Evolutionary conservation across 495 filamentous ascomycete genomes (phyloP).

Genomic region (Penicillium taxi): DNA sequence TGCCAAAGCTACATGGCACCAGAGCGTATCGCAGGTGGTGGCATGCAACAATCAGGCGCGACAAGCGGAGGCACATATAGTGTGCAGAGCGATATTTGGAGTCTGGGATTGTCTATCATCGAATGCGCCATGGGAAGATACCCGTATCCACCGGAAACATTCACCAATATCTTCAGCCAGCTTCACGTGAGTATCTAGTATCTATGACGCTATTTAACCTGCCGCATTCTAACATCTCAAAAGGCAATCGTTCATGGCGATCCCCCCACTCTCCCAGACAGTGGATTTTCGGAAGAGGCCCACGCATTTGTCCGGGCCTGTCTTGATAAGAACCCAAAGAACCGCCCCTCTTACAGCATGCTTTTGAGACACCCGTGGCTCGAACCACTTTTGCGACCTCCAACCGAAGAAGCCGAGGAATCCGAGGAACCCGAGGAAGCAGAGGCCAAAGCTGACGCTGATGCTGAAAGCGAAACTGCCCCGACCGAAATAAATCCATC

Average conservation of each 20-base stretch:
- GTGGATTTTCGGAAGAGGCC: constrained; percentile 70
- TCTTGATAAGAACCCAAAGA: constrained; percentile 84
- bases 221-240: constrained; percentile 12
- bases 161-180: constrained; percentile 97
- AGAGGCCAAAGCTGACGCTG: constrained; percentile 18
- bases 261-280: constrained; percentile 71
- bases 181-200: constrained; percentile 65
- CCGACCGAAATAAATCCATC: constrained; percentile 38
- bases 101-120: constrained; percentile 86
- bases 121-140: constrained; percentile 95
- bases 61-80: constrained; percentile 80
- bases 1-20: constrained; percentile 99
- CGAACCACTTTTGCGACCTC: constrained; percentile 68
- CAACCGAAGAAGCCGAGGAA: constrained; percentile 66
- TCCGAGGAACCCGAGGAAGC: constrained; percentile 62
- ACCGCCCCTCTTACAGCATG: constrained; percentile 84
- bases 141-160: constrained; percentile 96
- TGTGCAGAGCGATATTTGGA: constrained; percentile 98
- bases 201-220: not conserved
- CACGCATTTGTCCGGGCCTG: constrained; percentile 83
- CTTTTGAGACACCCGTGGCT: constrained; percentile 88
- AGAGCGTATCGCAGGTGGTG: constrained; percentile 83
- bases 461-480: constrained; percentile 3
- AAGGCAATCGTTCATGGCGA: constrained; percentile 97
- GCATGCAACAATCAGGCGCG: constrained; percentile 66